Conservation (phyloP, 2,329 filamentous ascomycete species). For the Colletotrichum sp. region DNA sequence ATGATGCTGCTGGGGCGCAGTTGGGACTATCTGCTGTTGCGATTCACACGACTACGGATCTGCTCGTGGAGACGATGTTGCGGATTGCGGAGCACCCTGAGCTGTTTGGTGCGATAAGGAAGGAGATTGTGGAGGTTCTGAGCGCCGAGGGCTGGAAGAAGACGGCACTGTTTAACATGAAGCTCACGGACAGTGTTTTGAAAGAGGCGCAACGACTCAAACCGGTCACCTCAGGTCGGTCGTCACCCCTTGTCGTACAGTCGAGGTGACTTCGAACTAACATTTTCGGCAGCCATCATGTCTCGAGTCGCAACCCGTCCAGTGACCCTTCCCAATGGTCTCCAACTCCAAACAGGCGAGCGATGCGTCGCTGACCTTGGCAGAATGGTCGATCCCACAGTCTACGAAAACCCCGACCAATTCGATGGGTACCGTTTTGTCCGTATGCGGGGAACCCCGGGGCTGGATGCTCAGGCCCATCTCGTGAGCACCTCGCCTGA, state of each 20-base stretch:
- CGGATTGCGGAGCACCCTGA: conserved; percentile 44
- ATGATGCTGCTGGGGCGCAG: conserved; percentile 72
- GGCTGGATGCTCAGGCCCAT: conserved; percentile 27
- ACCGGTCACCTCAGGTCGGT: not conserved
- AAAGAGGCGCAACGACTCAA: conserved; percentile 39
- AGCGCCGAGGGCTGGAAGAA: conserved; percentile 33
- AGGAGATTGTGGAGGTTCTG: conserved; percentile 39
- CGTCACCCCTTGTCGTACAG: rapidly evolving
- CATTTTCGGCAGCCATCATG: not conserved
- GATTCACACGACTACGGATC: conserved; percentile 46
- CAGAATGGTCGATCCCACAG: not conserved
- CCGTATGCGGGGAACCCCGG: not conserved
- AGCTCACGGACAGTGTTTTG: conserved; percentile 44
- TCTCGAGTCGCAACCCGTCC: not conserved
- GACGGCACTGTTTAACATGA: conserved; percentile 39
- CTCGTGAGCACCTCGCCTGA: conserved; percentile 42
- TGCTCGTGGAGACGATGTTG: conserved; percentile 39
- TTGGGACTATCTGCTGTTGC: conserved; percentile 74
- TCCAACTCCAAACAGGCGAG: conserved; percentile 4
- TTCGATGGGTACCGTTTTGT: conserved; percentile 7
- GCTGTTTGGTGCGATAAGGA: conserved; percentile 40
- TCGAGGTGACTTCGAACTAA: not conserved
- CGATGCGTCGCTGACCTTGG: not conserved
- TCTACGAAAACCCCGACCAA: not conserved
- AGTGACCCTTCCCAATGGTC: conserved; percentile 1